Conservation (phyloP, 2,329 filamentous ascomycete genomes). For the Magnaporthiopsis incrustans region DNA sequence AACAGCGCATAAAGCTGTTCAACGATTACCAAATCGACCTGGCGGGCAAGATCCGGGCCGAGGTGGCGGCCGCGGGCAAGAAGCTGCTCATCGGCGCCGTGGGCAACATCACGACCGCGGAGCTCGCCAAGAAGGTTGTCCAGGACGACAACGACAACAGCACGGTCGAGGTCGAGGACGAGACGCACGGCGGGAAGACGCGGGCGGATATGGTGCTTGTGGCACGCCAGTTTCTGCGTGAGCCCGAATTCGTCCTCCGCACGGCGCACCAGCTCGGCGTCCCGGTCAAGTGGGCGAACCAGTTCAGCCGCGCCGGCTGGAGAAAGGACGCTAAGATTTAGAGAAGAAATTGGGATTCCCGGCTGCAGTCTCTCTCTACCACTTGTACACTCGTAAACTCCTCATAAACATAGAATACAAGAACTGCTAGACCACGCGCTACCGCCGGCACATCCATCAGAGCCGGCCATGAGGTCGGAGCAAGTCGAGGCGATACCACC, state of each 20-base stretch:
- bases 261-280: slow-evolving; percentile 67
- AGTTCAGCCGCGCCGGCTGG: slow-evolving; percentile 39
- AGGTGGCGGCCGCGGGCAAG: slow-evolving; percentile 39
- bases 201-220: slow-evolving; percentile 64
- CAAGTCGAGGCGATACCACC: background rate
- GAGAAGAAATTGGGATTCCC: background rate
- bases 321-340: slow-evolving; percentile 9
- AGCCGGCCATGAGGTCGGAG: background rate
- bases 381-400: no score
- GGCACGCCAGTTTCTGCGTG: slow-evolving; percentile 71
- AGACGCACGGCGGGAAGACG: slow-evolving; percentile 25
- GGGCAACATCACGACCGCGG: slow-evolving; percentile 62
- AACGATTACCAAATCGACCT: slow-evolving; percentile 69
- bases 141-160: slow-evolving; percentile 35
- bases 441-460: background rate
- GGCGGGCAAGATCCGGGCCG: slow-evolving; percentile 63
- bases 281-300: slow-evolving; percentile 62
- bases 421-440: background rate
- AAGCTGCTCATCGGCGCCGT: slow-evolving; percentile 63
- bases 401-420: no score
- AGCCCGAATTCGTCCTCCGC: slow-evolving; percentile 69
- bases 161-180: slow-evolving; percentile 30
- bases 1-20: slow-evolving; percentile 51
- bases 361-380: no score
- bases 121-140: slow-evolving; percentile 53